These are phyloP conservation scores for Magnolia sinica DNA, from an alignment of 164 flowering plant species.

Conservation along the genomic window DNA sequence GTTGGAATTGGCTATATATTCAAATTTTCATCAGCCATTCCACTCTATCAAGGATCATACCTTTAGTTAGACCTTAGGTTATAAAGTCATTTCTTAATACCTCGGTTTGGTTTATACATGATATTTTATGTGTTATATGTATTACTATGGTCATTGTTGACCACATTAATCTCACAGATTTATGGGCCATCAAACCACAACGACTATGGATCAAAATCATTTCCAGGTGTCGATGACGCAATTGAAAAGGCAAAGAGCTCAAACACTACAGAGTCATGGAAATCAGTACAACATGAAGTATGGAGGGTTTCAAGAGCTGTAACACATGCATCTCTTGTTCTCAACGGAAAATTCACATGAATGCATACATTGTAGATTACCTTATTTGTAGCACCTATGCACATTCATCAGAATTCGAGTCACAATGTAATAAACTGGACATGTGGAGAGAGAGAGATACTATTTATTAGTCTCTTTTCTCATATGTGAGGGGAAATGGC, in stretches of 20 bases:
- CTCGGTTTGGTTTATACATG: no score
- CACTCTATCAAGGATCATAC: no score
- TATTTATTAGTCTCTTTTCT: no score
- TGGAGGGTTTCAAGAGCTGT: conserved; percentile 73
- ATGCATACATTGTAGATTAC: neutral
- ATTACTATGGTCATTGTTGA: neutral
- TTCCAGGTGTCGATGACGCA: conserved; percentile 68
- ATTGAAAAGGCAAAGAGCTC: conserved; percentile 43
- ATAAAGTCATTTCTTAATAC: no score
- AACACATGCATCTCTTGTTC: conserved; percentile 56
- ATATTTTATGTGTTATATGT: no score
- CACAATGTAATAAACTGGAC: no score
- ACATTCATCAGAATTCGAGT: no score
- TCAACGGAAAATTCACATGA: conserved; percentile 53
- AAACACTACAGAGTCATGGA: conserved; percentile 51
- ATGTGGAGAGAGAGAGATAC: no score
- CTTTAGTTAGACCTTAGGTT: no score
- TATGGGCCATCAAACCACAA: conserved; percentile 59
- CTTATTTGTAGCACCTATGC: neutral
- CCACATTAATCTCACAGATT: conserved; percentile 34
- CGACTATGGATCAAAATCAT: conserved; percentile 61
- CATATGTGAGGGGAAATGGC: no score
- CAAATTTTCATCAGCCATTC: no score
- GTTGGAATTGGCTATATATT: no score
- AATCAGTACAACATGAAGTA: conserved; percentile 56